Percentiles rank a stretch among this genome's conserved stretches.
These are phyloP conservation scores for Fusarium sp. DNA, from an alignment of 2,329 filamentous ascomycete genomes.

Conservation along the genomic window DNA sequence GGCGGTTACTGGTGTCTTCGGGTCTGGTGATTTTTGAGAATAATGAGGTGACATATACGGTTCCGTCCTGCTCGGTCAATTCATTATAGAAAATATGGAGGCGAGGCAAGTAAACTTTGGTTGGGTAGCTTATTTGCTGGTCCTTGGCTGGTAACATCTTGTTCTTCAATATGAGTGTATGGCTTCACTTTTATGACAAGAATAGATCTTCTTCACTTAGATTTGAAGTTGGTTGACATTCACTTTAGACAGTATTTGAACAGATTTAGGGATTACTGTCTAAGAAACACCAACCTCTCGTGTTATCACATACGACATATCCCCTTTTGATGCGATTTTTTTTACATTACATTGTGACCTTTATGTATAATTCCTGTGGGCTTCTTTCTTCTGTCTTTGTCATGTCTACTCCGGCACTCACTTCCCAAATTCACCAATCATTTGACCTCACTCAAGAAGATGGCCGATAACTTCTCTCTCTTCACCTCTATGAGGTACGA, in stretches of 20 bases:
- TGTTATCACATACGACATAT: neutral
- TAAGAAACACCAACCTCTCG: neutral
- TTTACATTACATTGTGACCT: slow-evolving; percentile 2
- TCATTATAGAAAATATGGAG: slow-evolving; percentile 10
- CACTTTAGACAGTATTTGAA: neutral
- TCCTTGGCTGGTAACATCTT: neutral
- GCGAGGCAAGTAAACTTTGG: neutral
- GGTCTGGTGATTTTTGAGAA: slow-evolving; percentile 46
- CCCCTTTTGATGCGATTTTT: neutral
- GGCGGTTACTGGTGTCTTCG: slow-evolving; percentile 9
- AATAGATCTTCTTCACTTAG: neutral
- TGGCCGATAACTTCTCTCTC: slow-evolving; percentile 67
- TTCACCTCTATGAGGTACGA: slow-evolving; percentile 83
- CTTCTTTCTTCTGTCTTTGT: neutral
- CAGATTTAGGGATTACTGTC: neutral
- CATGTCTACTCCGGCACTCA: neutral
- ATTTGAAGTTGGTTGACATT: neutral
- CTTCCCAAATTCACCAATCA: neutral
- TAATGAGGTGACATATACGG: slow-evolving; percentile 46
- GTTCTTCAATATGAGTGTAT: slow-evolving; percentile 6
- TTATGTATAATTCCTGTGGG: neutral
- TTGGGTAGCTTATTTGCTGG: neutral
- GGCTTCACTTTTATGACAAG: neutral
- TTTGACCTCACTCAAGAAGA: slow-evolving; percentile 31
- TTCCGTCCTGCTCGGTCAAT: neutral